Conservation (phyloP, 2,329 filamentous ascomycete genomes). For the Gaeumannomyces tritici region DNA sequence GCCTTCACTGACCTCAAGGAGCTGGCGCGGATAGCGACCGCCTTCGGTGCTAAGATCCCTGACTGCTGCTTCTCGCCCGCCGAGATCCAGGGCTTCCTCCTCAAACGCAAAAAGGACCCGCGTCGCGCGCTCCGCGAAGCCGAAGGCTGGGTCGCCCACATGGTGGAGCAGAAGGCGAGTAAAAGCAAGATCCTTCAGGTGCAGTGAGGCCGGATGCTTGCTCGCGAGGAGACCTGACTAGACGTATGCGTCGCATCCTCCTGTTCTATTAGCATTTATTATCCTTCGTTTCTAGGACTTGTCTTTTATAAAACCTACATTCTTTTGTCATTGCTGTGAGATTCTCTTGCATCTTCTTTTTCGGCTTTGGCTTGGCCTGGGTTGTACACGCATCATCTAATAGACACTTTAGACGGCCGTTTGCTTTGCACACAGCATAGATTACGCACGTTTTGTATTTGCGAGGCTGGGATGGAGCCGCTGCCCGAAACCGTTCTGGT, state of each 20-base stretch:
- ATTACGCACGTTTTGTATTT: too few species aligned
- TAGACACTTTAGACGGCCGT: too few species aligned
- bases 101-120: constrained; percentile 52
- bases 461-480: too few species aligned
- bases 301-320: too few species aligned
- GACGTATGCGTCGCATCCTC: background rate
- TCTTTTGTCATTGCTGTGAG: too few species aligned
- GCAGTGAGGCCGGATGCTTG: constrained; percentile 24
- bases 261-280: background rate
- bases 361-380: too few species aligned
- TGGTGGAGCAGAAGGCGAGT: constrained; percentile 38
- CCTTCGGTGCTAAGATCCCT: constrained; percentile 45
- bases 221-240: background rate
- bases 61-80: constrained; percentile 45
- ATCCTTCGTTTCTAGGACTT: too few species aligned
- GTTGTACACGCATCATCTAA: too few species aligned
- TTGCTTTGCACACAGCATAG: too few species aligned
- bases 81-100: constrained; percentile 54
- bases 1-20: constrained; percentile 24
- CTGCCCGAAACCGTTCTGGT: too few species aligned
- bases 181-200: constrained; percentile 38
- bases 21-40: constrained; percentile 30
- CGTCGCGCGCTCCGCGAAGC: constrained; percentile 43
- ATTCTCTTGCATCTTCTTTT: too few species aligned
- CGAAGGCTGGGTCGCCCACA: constrained; percentile 41